Evolutionary conservation across 2,329 filamentous ascomycete genomes (phyloP), one percentile per base, ranked within the genome.

Genomic region (Amphichorda felina): DNA sequence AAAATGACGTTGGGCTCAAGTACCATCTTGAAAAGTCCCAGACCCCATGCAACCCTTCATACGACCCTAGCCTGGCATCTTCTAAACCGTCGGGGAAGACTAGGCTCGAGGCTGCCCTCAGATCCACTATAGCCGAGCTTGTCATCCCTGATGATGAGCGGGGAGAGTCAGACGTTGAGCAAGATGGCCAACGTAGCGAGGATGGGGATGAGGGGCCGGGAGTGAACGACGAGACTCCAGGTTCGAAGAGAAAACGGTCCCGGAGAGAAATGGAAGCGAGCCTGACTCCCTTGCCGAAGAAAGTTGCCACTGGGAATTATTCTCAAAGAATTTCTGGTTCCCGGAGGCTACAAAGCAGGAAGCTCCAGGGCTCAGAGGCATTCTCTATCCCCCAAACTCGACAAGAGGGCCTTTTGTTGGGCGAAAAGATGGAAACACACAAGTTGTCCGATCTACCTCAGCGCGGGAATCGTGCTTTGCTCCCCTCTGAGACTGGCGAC

Each of bases 11-110:
- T 31, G 72, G 72, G 0, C 54, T 76, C 13, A 70, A 73, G 34
- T 77, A 77, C 45, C 72, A 77, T 41, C 51, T 68, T 11, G 66
- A 64, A 24, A 75, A 74, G 44, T 69, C 72, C 1, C 58, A 58
- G 39, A 67, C 66, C 4, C 16, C 59, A 11, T 77, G 72, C 45
- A 77, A 77, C 43, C 64, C 70, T 2, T 50, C 47, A 15, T 56
- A 46, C 15, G 55, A 54, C 26, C 40, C 30, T 8, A 18, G 26
- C 10, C 10, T 26, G 27, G 21, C 10, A 24, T 6, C 21, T 6
- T 6, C 10, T 10, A 29, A n/a, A 13, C 7, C 27, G n/a, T 16
- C 27, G 27, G 13, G 6, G 15, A 29, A n/a, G 27, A 6, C 27
- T 13, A 29, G n/a, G 13, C 15, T 29, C 13, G 13, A 6, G 27